A percentile compares a stretch with the other conserved stretches of the same genome.
Evolutionary conservation across 2,329 filamentous ascomycete genomes (phyloP).

Genomic region (Ceratocystis harringtonii): DNA sequence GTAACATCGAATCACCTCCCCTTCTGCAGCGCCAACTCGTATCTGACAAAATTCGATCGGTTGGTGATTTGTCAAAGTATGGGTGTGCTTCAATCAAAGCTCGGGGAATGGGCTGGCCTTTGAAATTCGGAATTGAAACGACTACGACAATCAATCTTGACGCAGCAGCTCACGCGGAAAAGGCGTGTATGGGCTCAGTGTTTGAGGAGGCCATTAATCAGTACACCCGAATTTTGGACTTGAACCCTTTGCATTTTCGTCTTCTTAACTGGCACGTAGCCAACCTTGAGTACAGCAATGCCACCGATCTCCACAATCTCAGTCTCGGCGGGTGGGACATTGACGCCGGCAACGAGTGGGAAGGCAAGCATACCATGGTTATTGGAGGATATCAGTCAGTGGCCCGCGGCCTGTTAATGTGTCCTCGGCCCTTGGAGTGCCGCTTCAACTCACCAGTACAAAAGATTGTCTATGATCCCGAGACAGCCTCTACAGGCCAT

Average conservation of each 20-base stretch:
- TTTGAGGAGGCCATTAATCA: slow-evolving; percentile 84
- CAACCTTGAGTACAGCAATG: slow-evolving; percentile 95
- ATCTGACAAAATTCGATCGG: slow-evolving; percentile 9
- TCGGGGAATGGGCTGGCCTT: slow-evolving; percentile 65
- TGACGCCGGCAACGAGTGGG: slow-evolving; percentile 94
- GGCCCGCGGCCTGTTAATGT: slow-evolving; percentile 68
- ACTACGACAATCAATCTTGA: slow-evolving; percentile 59
- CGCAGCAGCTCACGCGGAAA: slow-evolving; percentile 43
- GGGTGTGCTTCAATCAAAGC: slow-evolving; percentile 54
- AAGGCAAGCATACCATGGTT: slow-evolving; percentile 85
- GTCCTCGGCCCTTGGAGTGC: slow-evolving; percentile 63
- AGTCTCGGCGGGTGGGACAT: slow-evolving; percentile 92
- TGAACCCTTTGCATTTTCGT: slow-evolving; percentile 74
- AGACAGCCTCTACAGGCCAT: slow-evolving; percentile 18
- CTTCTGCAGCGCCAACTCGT: slow-evolving; percentile 1
- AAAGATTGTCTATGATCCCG: slow-evolving; percentile 42
- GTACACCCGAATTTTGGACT: slow-evolving; percentile 67
- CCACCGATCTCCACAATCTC: slow-evolving; percentile 69
- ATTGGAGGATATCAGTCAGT: slow-evolving; percentile 89
- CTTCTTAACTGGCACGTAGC: slow-evolving; percentile 97
- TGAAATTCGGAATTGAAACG: slow-evolving; percentile 48
- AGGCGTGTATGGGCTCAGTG: slow-evolving; percentile 72
- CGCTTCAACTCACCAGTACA: slow-evolving; percentile 58
- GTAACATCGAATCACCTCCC: slow-evolving; percentile 25
- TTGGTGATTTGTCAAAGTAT: slow-evolving; percentile 15